phyloP scores from a whole-genome alignment of 805 yeast species.

The Jamesozyma hellenica region DNA sequence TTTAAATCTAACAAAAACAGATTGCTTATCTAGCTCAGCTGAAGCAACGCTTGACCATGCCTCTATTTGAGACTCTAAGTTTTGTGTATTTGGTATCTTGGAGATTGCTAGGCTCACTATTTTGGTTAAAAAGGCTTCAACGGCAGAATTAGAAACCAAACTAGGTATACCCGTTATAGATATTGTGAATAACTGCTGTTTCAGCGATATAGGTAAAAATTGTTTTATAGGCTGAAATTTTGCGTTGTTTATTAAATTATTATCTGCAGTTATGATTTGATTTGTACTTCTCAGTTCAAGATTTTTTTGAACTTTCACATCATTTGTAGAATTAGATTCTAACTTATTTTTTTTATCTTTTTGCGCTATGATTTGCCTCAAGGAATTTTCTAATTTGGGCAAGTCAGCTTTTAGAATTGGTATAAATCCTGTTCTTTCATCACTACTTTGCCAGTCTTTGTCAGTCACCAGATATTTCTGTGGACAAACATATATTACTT shows the following conservation, averaged over 20 bases:
- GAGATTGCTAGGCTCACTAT: not conserved
- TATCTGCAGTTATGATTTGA: not conserved
- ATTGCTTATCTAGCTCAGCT: constrained; percentile 11
- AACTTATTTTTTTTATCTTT: not conserved
- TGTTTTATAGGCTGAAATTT: constrained; percentile 15
- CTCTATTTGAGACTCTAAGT: constrained; percentile 1
- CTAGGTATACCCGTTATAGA: constrained; percentile 14
- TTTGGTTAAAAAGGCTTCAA: constrained; percentile 9
- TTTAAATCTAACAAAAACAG: constrained; percentile 13
- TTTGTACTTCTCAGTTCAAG: not conserved
- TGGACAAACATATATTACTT: constrained; percentile 23
- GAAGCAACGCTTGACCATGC: constrained; percentile 12
- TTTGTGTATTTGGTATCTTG: not conserved
- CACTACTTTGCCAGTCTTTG: constrained; percentile 17
- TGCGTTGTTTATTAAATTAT: not conserved
- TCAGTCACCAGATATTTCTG: constrained; percentile 15
- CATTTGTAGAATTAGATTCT: not conserved
- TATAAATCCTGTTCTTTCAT: constrained; percentile 17
- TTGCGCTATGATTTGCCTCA: constrained; percentile 1
- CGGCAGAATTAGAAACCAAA: constrained; percentile 4
- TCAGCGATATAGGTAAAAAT: constrained; percentile 19
- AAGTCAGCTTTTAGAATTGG: constrained; percentile 22
- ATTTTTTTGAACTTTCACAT: not conserved
- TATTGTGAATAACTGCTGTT: constrained; percentile 20
- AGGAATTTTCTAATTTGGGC: constrained; percentile 11